phyloP scores from a whole-genome alignment of 1,284 basidiomycete species.

The Cryptococcus sp. region DNA sequence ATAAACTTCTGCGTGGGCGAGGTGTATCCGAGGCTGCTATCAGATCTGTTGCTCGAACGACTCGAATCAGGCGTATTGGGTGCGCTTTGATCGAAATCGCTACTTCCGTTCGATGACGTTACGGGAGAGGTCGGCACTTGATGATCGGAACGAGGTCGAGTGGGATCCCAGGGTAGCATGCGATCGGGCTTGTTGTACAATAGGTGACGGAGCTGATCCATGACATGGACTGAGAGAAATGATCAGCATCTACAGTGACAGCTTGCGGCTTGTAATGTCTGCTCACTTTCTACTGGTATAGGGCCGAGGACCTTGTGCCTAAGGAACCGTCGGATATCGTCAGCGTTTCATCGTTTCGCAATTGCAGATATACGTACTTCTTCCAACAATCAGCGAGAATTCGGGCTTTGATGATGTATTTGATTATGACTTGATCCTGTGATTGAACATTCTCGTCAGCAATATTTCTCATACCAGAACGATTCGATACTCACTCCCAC shows the following conservation, averaged over 20 bases:
- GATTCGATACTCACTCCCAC: constrained; percentile 66
- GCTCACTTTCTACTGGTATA: constrained; percentile 86
- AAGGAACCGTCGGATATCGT: neutral
- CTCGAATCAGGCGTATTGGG: constrained; percentile 26
- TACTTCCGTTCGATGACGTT: neutral
- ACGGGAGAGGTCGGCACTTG: constrained; percentile 4
- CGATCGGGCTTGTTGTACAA: constrained; percentile 67
- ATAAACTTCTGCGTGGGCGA: constrained; percentile 41
- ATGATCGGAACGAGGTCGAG: constrained; percentile 19
- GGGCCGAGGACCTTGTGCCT: constrained; percentile 87
- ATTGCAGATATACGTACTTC: constrained; percentile 54
- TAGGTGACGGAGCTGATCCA: constrained; percentile 78
- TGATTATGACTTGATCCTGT: constrained; percentile 74
- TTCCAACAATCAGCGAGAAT: constrained; percentile 99
- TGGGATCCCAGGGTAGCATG: constrained; percentile 74
- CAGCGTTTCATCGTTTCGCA: neutral
- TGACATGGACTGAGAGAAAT: constrained; percentile 71
- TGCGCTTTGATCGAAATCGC: neutral
- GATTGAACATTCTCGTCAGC: constrained; percentile 55
- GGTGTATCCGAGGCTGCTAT: constrained; percentile 15
- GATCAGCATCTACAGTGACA: constrained; percentile 2
- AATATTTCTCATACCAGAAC: constrained; percentile 32
- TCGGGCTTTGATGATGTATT: constrained; percentile 97
- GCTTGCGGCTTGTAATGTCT: neutral
- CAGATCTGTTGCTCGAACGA: constrained; percentile 17